phyloP scores from a whole-genome alignment of 179 eudicot genomes.

The Nepenthes alata region DNA sequence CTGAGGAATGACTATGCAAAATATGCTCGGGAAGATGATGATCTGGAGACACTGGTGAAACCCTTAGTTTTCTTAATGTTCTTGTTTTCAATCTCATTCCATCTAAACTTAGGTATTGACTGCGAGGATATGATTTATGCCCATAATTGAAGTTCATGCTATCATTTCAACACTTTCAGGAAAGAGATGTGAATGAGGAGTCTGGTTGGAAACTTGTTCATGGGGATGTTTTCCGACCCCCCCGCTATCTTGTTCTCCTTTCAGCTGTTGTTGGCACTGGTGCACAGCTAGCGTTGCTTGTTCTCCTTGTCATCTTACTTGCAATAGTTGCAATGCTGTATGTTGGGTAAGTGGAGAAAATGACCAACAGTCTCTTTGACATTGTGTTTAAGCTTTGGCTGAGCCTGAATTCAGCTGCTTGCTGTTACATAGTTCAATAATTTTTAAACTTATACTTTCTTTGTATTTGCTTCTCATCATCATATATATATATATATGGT shows the following conservation, averaged over 20 bases:
- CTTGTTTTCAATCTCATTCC: background rate
- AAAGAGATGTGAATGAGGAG: conserved; percentile 64
- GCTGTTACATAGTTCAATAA: background rate
- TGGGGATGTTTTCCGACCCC: conserved; percentile 63
- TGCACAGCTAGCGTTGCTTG: conserved; percentile 55
- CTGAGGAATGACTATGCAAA: conserved; percentile 78
- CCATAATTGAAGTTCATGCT: background rate
- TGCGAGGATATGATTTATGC: too few species aligned
- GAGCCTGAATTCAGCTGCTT: background rate
- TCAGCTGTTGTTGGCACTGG: conserved; percentile 68
- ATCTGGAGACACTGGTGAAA: conserved; percentile 53
- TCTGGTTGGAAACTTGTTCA: conserved; percentile 79
- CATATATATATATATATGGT: too few species aligned
- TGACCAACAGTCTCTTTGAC: background rate
- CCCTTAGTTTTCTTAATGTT: background rate
- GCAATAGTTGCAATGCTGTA: conserved; percentile 62
- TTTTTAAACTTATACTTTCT: too few species aligned
- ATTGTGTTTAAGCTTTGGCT: background rate
- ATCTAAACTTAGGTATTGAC: too few species aligned
- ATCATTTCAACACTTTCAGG: conserved; percentile 18
- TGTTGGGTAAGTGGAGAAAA: conserved; percentile 38
- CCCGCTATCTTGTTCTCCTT: conserved; percentile 37
- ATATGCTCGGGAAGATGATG: conserved; percentile 77
- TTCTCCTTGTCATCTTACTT: conserved; percentile 51
- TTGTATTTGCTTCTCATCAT: too few species aligned